Conservation (phyloP, 208 protist species). For the Trichomonas gallinae region DNA sequence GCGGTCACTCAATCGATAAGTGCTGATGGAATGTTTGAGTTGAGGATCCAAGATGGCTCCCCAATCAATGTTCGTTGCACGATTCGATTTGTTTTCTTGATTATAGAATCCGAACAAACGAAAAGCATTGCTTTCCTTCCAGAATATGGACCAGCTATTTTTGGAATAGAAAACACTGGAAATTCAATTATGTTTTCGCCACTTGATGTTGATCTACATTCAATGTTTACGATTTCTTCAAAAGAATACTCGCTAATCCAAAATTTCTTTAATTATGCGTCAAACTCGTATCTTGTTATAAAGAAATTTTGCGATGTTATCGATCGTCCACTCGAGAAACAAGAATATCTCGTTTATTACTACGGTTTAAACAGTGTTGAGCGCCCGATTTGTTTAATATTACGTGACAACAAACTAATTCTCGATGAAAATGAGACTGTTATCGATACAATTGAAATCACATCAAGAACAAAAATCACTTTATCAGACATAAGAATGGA, state of each 20-base stretch:
- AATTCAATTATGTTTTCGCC: background rate
- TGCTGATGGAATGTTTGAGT: background rate
- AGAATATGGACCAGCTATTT: background rate
- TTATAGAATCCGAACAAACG: background rate
- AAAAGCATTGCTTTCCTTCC: background rate
- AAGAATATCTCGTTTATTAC: background rate
- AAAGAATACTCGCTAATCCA: background rate
- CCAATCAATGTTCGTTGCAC: background rate
- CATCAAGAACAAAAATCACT: background rate
- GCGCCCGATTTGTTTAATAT: background rate
- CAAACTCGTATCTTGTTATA: background rate
- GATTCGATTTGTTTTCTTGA: background rate
- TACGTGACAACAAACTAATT: background rate
- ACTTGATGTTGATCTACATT: background rate
- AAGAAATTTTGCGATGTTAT: background rate
- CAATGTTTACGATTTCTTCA: background rate
- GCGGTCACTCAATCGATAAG: background rate
- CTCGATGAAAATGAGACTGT: background rate
- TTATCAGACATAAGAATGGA: background rate
- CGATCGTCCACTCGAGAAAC: background rate
- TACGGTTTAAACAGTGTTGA: background rate
- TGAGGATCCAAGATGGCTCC: background rate
- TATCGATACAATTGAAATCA: background rate
- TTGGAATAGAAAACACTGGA: background rate
- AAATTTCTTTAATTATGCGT: background rate